Evolutionary conservation across 208 protist genomes (phyloP).

Genomic region (Acanthamoeba triangularis): DNA sequence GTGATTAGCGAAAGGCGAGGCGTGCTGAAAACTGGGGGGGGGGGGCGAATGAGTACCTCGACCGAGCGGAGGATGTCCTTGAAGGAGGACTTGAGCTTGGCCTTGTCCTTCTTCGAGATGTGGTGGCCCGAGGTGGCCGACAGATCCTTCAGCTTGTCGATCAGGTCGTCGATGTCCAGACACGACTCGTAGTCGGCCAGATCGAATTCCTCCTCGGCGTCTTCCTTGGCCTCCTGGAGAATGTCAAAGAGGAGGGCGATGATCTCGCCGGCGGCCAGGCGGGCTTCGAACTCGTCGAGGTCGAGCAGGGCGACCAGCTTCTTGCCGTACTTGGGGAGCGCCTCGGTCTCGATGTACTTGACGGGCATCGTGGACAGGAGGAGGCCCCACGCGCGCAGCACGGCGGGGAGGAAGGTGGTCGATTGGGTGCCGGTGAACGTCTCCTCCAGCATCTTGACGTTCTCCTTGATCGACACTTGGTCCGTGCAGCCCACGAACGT

Average conservation of each 20-base stretch:
- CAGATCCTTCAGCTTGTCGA: constrained; percentile 31
- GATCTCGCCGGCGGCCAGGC: constrained; percentile 40
- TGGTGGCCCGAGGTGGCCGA: constrained; percentile 52
- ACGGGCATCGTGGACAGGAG: constrained; percentile 44
- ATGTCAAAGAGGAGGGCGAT: constrained; percentile 39
- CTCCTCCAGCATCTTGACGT: constrained; percentile 41
- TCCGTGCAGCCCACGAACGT: constrained; percentile 52
- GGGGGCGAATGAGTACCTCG: neutral
- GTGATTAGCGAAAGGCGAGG: neutral
- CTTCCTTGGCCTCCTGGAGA: constrained; percentile 36
- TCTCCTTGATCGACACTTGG: constrained; percentile 50
- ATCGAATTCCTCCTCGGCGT: constrained; percentile 28
- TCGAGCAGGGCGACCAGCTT: constrained; percentile 53
- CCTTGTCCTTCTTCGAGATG: constrained; percentile 61
- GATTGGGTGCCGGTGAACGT: neutral
- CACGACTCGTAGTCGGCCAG: constrained; percentile 20
- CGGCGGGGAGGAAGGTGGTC: neutral
- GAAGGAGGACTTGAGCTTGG: constrained; percentile 62
- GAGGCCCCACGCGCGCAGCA: constrained; percentile 20
- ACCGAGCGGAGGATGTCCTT: constrained; percentile 60
- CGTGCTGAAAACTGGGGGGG: neutral
- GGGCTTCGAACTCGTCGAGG: constrained; percentile 42
- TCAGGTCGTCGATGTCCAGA: constrained; percentile 39
- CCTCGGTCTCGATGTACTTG: constrained; percentile 34
- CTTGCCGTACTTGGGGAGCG: constrained; percentile 63